phyloP scores from a whole-genome alignment of 2,329 filamentous ascomycete species.

The Chrysoporthe puriensis region DNA sequence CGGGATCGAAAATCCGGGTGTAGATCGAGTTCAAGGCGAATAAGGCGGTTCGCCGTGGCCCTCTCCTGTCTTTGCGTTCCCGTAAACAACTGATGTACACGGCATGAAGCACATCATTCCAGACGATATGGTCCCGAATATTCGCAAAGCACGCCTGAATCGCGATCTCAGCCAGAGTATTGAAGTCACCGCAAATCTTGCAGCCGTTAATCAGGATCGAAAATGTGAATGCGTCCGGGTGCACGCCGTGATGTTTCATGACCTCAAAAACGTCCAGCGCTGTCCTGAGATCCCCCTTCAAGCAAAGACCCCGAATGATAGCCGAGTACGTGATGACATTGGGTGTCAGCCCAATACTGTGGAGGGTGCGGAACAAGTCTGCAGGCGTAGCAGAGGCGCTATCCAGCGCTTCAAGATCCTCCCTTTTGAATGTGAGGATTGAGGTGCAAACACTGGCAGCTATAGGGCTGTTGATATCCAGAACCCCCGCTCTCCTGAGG shows the following conservation, averaged over 20 bases:
- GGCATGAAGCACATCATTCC: constrained; percentile 57
- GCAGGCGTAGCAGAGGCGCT: constrained; percentile 51
- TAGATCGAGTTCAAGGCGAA: constrained; percentile 54
- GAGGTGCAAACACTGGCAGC: constrained; percentile 61
- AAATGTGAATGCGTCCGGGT: constrained; percentile 69
- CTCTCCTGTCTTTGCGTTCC: constrained; percentile 41
- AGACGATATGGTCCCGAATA: constrained; percentile 51
- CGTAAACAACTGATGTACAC: constrained; percentile 50
- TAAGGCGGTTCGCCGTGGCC: constrained; percentile 40
- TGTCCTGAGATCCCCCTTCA: constrained; percentile 63
- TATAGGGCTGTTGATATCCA: constrained; percentile 50
- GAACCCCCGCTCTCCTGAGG: constrained; percentile 38
- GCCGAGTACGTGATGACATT: constrained; percentile 68
- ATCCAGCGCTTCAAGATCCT: constrained; percentile 30
- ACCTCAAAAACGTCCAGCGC: constrained; percentile 69
- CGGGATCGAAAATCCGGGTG: constrained; percentile 50
- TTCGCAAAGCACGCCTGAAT: constrained; percentile 52
- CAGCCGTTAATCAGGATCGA: constrained; percentile 73
- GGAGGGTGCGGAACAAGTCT: constrained; percentile 57
- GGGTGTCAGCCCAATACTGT: constrained; percentile 64
- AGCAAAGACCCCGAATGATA: constrained; percentile 71
- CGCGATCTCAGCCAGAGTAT: constrained; percentile 59
- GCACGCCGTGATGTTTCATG: constrained; percentile 61
- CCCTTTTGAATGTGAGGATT: constrained; percentile 52
- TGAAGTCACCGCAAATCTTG: constrained; percentile 58